Evolutionary conservation across 2,329 filamentous ascomycete genomes (phyloP), one percentile per base, ranked within the genome.

Genomic region (Aspergillus costaricaensis): DNA sequence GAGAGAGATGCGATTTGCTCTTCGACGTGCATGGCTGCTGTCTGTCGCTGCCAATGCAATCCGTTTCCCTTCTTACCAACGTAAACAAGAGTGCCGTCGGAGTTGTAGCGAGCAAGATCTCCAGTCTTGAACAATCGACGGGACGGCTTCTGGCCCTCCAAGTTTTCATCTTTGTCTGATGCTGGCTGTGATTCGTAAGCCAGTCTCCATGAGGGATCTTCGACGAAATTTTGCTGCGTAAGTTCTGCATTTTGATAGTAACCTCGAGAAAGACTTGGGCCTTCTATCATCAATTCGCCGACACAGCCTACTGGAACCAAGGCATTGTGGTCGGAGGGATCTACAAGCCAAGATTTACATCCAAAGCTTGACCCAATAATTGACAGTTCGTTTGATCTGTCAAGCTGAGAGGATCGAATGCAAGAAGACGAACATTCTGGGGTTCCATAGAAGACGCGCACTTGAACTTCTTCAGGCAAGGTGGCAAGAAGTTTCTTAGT

Each of bases 181-280:
- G 30, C 9, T 21, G 14, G 2, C 2, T 30, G 8, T 17, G 21
- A 7, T 32, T 27, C n/a, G 5, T 32, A 57, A 9, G 9, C 5
- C 4, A 17, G 30, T 19, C 39, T 27, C 70, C 69, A 72, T 15
- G 38, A 12, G 5, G 68, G 64, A 27, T 82, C 74, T 2, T 80
- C 67, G 30, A 88, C 81, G 60, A 88, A 88, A 0, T 77, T 79
- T 6, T 76, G 72, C 1, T 74, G 76, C 0, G 83, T 85, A 67
- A 82, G 82, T n/a, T 77, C 78, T 0, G 79, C 74, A 57, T 85
- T 79, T 38, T 80, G 79, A n/a, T 87, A 73, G 61, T 88, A 88
- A 6, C 84, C 84, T 14, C 80, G 74, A 4, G 83, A 84, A 0
- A 88, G 81, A 27, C 84, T 78, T 0, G 84, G 83, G 0, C 70